phyloP scores from a whole-genome alignment of 1,139 yeast genomes.

The Blastobotrys capitulatus region DNA sequence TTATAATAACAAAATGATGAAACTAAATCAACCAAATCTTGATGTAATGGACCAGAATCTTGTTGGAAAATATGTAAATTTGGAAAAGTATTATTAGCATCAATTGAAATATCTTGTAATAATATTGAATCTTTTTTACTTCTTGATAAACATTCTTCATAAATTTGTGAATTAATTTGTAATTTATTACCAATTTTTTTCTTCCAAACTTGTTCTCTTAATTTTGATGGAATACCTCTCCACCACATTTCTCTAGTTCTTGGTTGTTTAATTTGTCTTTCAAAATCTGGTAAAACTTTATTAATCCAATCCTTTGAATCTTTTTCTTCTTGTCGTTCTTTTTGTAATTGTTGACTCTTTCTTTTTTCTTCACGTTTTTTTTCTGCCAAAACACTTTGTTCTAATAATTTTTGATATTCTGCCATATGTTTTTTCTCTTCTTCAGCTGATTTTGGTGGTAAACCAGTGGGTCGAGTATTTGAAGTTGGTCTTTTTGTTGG shows the following conservation, averaged over 20 bases:
- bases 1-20: slow-evolving; percentile 32
- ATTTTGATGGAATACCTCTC: slow-evolving; percentile 55
- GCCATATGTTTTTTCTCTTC: slow-evolving; percentile 53
- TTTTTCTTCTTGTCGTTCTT: slow-evolving; percentile 28
- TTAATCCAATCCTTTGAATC: slow-evolving; percentile 42
- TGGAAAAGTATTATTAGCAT: slow-evolving; percentile 38
- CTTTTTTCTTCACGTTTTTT: slow-evolving; percentile 31
- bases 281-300: slow-evolving; percentile 38
- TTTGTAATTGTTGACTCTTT: slow-evolving; percentile 19
- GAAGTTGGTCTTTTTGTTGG: not conserved
- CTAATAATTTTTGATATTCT: slow-evolving; percentile 49
- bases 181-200: slow-evolving; percentile 40
- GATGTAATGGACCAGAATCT: slow-evolving; percentile 32
- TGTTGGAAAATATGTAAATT: slow-evolving; percentile 42
- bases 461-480: slow-evolving; percentile 54
- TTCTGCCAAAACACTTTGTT: slow-evolving; percentile 37
- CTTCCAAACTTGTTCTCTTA: slow-evolving; percentile 51
- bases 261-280: slow-evolving; percentile 35
- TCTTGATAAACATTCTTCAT: slow-evolving; percentile 18
- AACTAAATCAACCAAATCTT: slow-evolving; percentile 32
- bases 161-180: slow-evolving; percentile 21
- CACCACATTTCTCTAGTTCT: slow-evolving; percentile 55
- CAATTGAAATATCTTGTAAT: slow-evolving; percentile 26
- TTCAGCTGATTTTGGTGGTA: slow-evolving; percentile 57
- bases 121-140: slow-evolving; percentile 1